These are phyloP conservation scores for Kappamyces sp. DNA, from an alignment of 192 early-diverging fungal genomes.

Conservation along the genomic window DNA sequence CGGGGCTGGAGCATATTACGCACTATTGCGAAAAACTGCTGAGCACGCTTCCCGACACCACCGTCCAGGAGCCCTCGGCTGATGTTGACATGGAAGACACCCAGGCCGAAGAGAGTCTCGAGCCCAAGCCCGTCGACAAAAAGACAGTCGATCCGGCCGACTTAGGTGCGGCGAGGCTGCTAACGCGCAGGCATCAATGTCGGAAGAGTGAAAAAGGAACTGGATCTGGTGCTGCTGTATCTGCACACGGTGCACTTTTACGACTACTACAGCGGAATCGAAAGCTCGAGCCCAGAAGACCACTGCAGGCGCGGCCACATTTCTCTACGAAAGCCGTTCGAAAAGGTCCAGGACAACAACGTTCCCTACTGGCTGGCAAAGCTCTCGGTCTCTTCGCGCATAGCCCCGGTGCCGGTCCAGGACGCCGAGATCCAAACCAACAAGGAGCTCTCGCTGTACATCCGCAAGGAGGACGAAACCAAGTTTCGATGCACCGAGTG, in stretches of 20 bases:
- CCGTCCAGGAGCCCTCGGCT: not conserved
- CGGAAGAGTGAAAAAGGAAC: constrained; percentile 25
- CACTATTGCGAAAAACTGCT: not conserved
- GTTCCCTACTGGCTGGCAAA: constrained; percentile 35
- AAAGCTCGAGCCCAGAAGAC: constrained; percentile 76
- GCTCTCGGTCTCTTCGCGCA: constrained; percentile 8
- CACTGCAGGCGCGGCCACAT: constrained; percentile 69
- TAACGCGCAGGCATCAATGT: constrained; percentile 3
- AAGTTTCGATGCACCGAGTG: constrained; percentile 86
- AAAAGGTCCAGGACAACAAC: not conserved
- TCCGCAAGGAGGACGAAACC: constrained; percentile 66
- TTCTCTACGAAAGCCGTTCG: constrained; percentile 31
- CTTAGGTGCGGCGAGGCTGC: too few relatives aligned
- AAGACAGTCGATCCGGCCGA: constrained; percentile 2
- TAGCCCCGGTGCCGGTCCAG: constrained; percentile 15
- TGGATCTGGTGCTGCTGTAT: constrained; percentile 84
- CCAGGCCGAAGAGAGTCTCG: constrained; percentile 11
- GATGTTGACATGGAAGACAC: constrained; percentile 13
- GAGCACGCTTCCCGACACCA: constrained; percentile 13
- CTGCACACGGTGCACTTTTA: constrained; percentile 85
- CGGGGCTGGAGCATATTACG: constrained; percentile 7
- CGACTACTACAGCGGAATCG: constrained; percentile 86
- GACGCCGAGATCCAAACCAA: constrained; percentile 34
- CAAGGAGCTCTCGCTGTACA: constrained; percentile 40
- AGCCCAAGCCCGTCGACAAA: constrained; percentile 18